A percentile compares a stretch with the other conserved stretches of the same genome.
phyloP scores from a whole-genome alignment of 225 moss, liverwort and hornwort genomes.

The Marchantia paleacea region DNA sequence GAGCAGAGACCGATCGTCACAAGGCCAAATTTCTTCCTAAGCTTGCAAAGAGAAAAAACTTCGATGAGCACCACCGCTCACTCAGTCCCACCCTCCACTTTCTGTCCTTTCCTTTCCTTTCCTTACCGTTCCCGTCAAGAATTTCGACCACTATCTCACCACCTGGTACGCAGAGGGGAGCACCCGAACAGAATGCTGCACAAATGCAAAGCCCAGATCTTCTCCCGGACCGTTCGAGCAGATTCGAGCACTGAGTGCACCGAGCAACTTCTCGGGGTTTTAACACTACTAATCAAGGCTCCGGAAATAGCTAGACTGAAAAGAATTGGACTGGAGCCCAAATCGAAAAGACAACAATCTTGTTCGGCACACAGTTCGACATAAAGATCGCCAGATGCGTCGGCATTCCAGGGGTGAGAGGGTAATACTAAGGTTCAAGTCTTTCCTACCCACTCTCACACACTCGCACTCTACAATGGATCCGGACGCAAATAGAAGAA shows the following conservation, averaged over 20 bases:
- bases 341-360: too few species aligned
- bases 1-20: slow-evolving; percentile 19
- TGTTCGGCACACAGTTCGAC: too few species aligned
- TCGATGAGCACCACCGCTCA: not conserved
- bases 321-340: too few species aligned
- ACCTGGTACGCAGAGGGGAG: not conserved
- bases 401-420: too few species aligned
- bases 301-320: too few species aligned
- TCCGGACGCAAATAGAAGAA: too few species aligned
- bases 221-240: not conserved
- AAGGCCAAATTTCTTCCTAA: not conserved
- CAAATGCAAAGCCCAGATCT: not conserved
- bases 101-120: not conserved
- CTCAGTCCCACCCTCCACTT: not conserved
- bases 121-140: not conserved
- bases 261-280: not conserved
- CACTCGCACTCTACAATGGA: too few species aligned
- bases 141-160: not conserved
- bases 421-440: too few species aligned
- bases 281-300: not conserved
- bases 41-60: not conserved
- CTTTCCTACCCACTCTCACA: too few species aligned
- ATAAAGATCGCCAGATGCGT: too few species aligned
- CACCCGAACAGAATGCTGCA: not conserved
- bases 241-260: not conserved